A percentile compares a stretch with the other conserved stretches of the same genome.
Conservation (phyloP, 139 green algal genomes). For the Chlorella vulgaris region DNA sequence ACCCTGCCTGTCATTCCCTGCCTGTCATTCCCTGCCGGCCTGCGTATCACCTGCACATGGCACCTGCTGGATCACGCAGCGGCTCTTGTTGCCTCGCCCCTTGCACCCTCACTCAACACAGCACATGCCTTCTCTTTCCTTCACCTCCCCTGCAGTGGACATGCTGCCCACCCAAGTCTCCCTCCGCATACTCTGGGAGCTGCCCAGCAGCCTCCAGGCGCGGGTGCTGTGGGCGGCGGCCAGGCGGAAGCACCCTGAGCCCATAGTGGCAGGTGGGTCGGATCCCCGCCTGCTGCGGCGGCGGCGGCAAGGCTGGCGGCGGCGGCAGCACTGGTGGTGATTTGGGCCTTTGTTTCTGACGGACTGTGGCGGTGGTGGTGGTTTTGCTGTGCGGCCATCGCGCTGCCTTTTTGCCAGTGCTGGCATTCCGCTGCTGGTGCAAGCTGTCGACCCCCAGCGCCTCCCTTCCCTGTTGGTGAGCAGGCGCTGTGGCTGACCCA, state of each 20-base stretch:
- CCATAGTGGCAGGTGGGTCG: constrained; percentile 33
- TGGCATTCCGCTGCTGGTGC: no score
- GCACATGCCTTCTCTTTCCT: no score
- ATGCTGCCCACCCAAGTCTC: constrained; percentile 33
- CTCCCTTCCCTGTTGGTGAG: background rate
- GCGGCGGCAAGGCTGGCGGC: no score
- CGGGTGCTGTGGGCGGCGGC: constrained; percentile 28
- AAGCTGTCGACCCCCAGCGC: background rate
- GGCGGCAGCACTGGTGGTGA: no score
- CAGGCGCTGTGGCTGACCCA: constrained; percentile 52
- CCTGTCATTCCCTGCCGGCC: no score
- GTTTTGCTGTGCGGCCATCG: background rate
- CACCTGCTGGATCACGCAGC: no score
- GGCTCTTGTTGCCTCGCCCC: no score
- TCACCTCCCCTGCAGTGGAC: constrained; percentile 25
- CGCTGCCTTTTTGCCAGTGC: no score
- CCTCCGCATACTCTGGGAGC: constrained; percentile 33
- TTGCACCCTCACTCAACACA: background rate
- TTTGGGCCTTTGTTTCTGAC: no score
- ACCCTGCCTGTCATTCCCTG: no score
- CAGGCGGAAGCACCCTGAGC: constrained; percentile 29
- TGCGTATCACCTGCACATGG: no score
- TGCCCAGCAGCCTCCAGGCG: constrained; percentile 29
- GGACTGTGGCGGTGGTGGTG: background rate
- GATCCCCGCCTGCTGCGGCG: no score